Percentiles rank a stretch among this genome's conserved stretches.
These are phyloP conservation scores for Fusarium camptoceras DNA, from an alignment of 2,329 filamentous ascomycete genomes.

Conservation along the genomic window DNA sequence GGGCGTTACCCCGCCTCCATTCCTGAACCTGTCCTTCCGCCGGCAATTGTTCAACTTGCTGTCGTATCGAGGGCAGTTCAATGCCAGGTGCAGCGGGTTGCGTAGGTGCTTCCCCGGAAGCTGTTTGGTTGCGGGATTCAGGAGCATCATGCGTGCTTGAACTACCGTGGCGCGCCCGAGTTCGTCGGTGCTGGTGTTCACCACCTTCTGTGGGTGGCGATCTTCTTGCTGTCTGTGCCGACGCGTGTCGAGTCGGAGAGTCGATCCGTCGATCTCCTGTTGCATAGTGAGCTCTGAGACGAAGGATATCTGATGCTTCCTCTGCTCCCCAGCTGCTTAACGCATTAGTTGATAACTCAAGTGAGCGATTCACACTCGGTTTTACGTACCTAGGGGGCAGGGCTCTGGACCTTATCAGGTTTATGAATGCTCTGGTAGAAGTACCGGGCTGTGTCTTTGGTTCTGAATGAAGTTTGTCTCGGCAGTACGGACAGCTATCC, in stretches of 20 bases:
- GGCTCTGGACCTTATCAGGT: slow-evolving; percentile 48
- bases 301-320: slow-evolving; percentile 34
- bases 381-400: slow-evolving; percentile 41
- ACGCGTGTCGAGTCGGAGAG: slow-evolving; percentile 21
- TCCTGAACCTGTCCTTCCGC: slow-evolving; percentile 9
- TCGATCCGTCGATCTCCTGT: slow-evolving; percentile 33
- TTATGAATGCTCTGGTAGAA: slow-evolving; percentile 48
- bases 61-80: slow-evolving; percentile 15
- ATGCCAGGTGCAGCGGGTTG: slow-evolving; percentile 7
- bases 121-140: slow-evolving; percentile 11
- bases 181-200: slow-evolving; percentile 48
- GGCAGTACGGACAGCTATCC: slow-evolving; percentile 73
- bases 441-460: slow-evolving; percentile 39
- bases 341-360: slow-evolving; percentile 19
- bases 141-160: slow-evolving; percentile 16
- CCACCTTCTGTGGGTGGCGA: slow-evolving; percentile 46
- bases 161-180: slow-evolving; percentile 44
- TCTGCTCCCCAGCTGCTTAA: slow-evolving; percentile 15
- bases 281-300: slow-evolving; percentile 8
- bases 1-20: slow-evolving; percentile 9
- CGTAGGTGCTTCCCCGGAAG: background rate
- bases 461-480: slow-evolving; percentile 69
- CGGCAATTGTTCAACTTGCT: slow-evolving; percentile 15
- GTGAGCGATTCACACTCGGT: background rate
- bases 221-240: slow-evolving; percentile 39